These are phyloP conservation scores for Blastocystis sp. DNA, from an alignment of 352 stramenopile species.

Conservation along the genomic window DNA sequence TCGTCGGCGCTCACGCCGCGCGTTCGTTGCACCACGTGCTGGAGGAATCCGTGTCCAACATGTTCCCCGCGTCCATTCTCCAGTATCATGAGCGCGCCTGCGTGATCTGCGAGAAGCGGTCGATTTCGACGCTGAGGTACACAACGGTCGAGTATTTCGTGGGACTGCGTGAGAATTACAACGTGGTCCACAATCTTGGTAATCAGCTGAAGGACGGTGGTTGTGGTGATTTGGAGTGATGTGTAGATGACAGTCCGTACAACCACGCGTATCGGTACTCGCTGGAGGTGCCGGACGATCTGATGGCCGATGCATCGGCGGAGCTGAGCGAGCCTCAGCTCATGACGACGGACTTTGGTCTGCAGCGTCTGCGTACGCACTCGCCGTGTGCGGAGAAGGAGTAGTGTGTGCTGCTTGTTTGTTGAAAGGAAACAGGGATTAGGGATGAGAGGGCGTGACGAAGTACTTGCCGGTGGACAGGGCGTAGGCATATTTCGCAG, in stretches of 20 bases:
- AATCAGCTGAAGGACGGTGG: neutral
- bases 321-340: neutral
- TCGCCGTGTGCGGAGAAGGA: neutral
- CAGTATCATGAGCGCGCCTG: constrained; percentile 64
- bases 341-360: constrained; percentile 15
- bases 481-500: constrained; percentile 50
- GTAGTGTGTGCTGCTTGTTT: neutral
- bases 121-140: constrained; percentile 60
- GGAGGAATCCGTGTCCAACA: constrained; percentile 51
- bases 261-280: constrained; percentile 47
- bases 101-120: constrained; percentile 31
- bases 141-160: constrained; percentile 68
- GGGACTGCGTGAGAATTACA: constrained; percentile 62
- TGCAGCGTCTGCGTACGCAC: constrained; percentile 18
- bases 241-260: constrained; percentile 43
- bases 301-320: neutral
- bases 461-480: neutral
- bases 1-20: constrained; percentile 30
- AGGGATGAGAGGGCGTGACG: neutral
- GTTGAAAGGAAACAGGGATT: neutral
- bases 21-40: constrained; percentile 66
- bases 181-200: constrained; percentile 46
- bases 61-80: constrained; percentile 67
- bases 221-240: neutral
- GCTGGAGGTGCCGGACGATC: neutral